A percentile compares a stretch with the other conserved stretches of the same genome.
Evolutionary conservation across 805 yeast genomes (phyloP).

Genomic region (Peterozyma toletana): DNA sequence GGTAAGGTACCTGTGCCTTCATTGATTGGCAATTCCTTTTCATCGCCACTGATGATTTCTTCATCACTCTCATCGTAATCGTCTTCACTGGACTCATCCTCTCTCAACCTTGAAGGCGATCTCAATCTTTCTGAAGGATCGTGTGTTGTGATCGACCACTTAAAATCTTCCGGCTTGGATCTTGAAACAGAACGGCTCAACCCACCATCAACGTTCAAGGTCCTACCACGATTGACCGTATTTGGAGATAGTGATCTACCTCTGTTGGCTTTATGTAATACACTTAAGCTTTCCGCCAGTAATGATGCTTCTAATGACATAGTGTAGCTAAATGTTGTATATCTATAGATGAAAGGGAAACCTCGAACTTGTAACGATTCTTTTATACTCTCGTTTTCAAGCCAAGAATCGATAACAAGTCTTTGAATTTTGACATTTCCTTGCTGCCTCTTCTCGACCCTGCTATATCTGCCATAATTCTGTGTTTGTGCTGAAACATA

Average conservation of each 20-base stretch:
- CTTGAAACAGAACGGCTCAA: conserved; percentile 15
- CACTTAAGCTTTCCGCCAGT: conserved; percentile 4
- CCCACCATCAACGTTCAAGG: conserved; percentile 9
- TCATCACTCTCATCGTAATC: conserved; percentile 36
- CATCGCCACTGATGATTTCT: conserved; percentile 54
- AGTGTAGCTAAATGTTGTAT: not conserved
- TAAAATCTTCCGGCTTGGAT: conserved; percentile 16
- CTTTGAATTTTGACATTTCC: too few species aligned
- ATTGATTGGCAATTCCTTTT: conserved; percentile 51
- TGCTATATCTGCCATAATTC: too few species aligned
- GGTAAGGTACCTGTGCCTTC: conserved; percentile 56
- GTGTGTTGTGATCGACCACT: conserved; percentile 63
- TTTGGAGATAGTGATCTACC: conserved; percentile 5
- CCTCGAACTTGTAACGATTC: too few species aligned
- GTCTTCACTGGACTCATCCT: conserved; percentile 9
- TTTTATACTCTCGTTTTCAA: too few species aligned
- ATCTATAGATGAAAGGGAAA: too few species aligned
- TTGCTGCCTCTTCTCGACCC: too few species aligned
- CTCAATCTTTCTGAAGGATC: conserved; percentile 66
- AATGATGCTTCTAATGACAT: conserved; percentile 9
- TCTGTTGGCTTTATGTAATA: conserved; percentile 2
- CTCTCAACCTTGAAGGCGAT: conserved; percentile 10
- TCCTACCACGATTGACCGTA: not conserved
- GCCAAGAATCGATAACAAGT: too few species aligned
- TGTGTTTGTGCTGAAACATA: too few species aligned